A percentile compares a stretch with the other conserved stretches of the same genome.
phyloP scores from a whole-genome alignment of 805 yeast species.

The Kodamaea laetipori region DNA sequence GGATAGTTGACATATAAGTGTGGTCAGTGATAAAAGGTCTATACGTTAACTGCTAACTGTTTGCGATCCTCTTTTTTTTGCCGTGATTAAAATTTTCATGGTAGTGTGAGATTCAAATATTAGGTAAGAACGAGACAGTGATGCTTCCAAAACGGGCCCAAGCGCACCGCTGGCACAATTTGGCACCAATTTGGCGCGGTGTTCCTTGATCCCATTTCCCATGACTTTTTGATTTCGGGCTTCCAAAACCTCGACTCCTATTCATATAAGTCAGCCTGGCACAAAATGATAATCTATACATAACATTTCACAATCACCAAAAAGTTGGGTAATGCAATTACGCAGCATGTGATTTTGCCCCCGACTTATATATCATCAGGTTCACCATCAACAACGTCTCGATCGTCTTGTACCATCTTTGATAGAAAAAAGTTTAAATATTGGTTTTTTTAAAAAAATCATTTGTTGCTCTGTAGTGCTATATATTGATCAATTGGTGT shows the following conservation, averaged over 20 bases:
- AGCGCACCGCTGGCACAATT: too few relatives aligned
- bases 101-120: slow-evolving; percentile 7
- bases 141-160: too few relatives aligned
- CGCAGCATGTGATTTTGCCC: background rate
- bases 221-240: too few relatives aligned
- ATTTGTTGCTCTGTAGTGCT: background rate
- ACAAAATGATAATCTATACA: too few relatives aligned
- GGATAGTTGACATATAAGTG: slow-evolving; percentile 78
- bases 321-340: slow-evolving; percentile 1
- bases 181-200: too few relatives aligned
- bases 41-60: background rate
- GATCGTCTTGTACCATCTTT: slow-evolving; percentile 4
- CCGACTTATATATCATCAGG: background rate
- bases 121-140: too few relatives aligned
- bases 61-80: slow-evolving; percentile 1
- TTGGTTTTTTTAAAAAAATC: background rate
- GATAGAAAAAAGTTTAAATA: background rate
- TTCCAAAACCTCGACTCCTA: too few relatives aligned
- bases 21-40: slow-evolving; percentile 9
- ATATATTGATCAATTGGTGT: too few relatives aligned
- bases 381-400: background rate
- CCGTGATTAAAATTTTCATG: slow-evolving; percentile 9
- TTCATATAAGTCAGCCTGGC: too few relatives aligned
- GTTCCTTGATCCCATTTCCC: too few relatives aligned
- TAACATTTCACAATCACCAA: slow-evolving; percentile 2